phyloP scores from a whole-genome alignment of 208 protist species.

The Trypanosomatidae sp. region DNA sequence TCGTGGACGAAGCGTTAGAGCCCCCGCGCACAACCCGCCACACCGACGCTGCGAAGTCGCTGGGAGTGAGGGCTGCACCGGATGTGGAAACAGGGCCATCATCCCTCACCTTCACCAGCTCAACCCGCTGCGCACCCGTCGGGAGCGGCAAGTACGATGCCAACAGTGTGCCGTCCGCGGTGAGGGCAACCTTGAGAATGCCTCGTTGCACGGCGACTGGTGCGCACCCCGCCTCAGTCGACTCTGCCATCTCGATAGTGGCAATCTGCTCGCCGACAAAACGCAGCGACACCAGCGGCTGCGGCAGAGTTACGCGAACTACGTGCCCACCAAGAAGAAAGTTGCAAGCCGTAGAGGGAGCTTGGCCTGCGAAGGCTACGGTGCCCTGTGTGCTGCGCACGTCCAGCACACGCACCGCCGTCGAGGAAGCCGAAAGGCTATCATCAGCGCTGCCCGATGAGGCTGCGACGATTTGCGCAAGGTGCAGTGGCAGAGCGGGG shows the following conservation, averaged over 20 bases:
- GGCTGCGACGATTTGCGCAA: conserved; percentile 11
- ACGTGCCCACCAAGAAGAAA: conserved; percentile 25
- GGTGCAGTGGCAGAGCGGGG: conserved; percentile 15
- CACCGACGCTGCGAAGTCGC: conserved; percentile 16
- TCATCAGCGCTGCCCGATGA: not conserved
- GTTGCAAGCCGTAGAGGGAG: not conserved
- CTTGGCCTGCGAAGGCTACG: conserved; percentile 8
- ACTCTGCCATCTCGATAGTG: conserved; percentile 6
- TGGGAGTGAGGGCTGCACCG: not conserved
- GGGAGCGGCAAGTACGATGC: conserved; percentile 19
- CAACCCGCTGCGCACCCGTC: conserved; percentile 4
- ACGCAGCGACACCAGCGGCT: conserved; percentile 21
- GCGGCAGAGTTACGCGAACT: conserved; percentile 34
- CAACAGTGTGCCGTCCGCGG: not conserved
- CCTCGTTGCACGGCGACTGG: conserved; percentile 11
- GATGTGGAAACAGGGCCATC: not conserved
- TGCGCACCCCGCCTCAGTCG: not conserved
- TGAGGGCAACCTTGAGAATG: conserved; percentile 15
- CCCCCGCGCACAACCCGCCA: conserved; percentile 12
- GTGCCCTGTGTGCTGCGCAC: conserved; percentile 10
- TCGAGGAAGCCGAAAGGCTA: not conserved
- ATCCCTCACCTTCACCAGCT: too few relatives aligned
- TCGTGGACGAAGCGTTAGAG: not conserved
- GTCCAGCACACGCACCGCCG: conserved; percentile 15
- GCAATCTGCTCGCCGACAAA: conserved; percentile 18